A percentile compares a stretch with the other conserved stretches of the same genome.
Evolutionary conservation across 805 yeast genomes (phyloP).

Genomic region (Ogataea thermomethanolica): DNA sequence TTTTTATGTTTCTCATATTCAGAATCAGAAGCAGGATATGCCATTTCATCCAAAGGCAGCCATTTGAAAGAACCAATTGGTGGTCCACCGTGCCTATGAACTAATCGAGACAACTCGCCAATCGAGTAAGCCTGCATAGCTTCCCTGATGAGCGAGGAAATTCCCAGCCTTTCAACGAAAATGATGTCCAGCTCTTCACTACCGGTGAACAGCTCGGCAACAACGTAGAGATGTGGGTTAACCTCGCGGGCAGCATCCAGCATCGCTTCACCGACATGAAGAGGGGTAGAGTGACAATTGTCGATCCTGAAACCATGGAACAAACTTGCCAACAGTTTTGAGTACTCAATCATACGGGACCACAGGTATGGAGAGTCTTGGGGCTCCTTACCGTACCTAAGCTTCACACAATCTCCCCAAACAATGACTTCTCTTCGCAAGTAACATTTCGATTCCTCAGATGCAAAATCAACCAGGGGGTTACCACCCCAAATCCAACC

Average conservation of each 20-base stretch:
- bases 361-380: slow-evolving; percentile 87
- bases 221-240: slow-evolving; percentile 85
- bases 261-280: slow-evolving; percentile 88
- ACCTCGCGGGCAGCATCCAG: slow-evolving; percentile 83
- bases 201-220: slow-evolving; percentile 92
- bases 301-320: slow-evolving; percentile 92
- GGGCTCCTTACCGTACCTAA: slow-evolving; percentile 75
- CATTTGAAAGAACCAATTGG: slow-evolving; percentile 91
- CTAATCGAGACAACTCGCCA: slow-evolving; percentile 76
- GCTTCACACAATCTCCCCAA: slow-evolving; percentile 96
- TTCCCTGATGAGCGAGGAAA: slow-evolving; percentile 85
- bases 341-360: slow-evolving; percentile 81
- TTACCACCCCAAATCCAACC: slow-evolving; percentile 99
- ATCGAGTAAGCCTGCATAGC: slow-evolving; percentile 97
- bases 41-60: slow-evolving; percentile 70
- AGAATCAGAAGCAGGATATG: slow-evolving; percentile 56
- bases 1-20: slow-evolving; percentile 21
- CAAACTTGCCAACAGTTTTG: slow-evolving; percentile 62
- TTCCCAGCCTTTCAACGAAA: slow-evolving; percentile 87
- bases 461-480: slow-evolving; percentile 91
- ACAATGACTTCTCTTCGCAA: slow-evolving; percentile 88
- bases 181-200: slow-evolving; percentile 86
- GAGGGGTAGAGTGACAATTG: slow-evolving; percentile 94
- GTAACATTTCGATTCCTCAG: slow-evolving; percentile 72
- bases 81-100: slow-evolving; percentile 91